Evolutionary conservation across 306 rosid species (phyloP), one percentile per base, ranked within the genome.

Genomic region (Acmispon strigosus): DNA sequence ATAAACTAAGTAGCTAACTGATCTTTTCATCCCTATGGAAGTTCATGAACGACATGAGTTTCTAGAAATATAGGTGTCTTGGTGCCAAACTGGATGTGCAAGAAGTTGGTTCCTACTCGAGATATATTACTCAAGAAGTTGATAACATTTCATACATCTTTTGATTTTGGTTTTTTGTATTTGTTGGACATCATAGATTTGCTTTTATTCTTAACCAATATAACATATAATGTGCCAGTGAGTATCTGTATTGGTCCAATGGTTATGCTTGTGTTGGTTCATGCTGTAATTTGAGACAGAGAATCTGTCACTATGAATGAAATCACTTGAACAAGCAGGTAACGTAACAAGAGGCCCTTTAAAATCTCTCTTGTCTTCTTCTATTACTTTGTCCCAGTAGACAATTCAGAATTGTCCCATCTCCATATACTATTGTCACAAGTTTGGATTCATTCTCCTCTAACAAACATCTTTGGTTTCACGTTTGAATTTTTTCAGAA

Each of bases 211-310:
- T 79, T 4, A 22, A 75, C 81, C 4, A 17, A 77, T 63, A 79
- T 53, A 19, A 76, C 66, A 18, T 41, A 59, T 43, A 76, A 80
- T 71, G 67, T 82, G 17, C 34, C 81, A 4, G 48, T 62, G 11
- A 68, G 80, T 3, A 7, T 80, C 16, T 66, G 44, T 12, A 22
- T 75, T 19, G 83, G 58, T 22, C 24, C 2, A 22, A 22, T 4
- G 13, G 17, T 66, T 32, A 41, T 54, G 74, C 58, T 60, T 61
- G 73, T 78, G 41, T 39, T 88, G 77, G 75, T 75, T 18, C 86
- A 82, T 76, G 83, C 76, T 18, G 68, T 62, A 0, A 51, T 83
- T 41, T 82, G 73, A 75, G 56, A 57, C 83, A 14, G 76, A 78
- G 34, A 57, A 83, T 76, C 24, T 15, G 5, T 70, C 55, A n/a